Base-by-base conservation (phyloP, 768 basidiomycete genomes). In the Lyophyllum semitale region DNA sequence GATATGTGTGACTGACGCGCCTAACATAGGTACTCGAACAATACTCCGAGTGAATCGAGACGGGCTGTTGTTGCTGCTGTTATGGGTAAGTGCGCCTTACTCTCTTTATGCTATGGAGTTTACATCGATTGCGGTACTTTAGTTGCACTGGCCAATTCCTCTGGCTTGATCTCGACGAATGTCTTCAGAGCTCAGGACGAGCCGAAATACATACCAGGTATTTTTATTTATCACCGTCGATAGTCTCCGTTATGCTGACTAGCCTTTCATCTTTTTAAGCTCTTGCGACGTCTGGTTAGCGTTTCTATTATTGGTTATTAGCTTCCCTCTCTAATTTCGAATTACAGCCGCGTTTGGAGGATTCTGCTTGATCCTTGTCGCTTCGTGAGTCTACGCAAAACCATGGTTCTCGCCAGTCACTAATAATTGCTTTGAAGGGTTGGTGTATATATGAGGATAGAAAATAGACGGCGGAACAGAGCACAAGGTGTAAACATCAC, bases 101-200 rank as follows among this genome's bases (percentile, higher is more conserved):
- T 12, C 23, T 18, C 25, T 27, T 47, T 49, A 13, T 25, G 37
- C n/a, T 12, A 18, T 17, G 42, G 20, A 44, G 26, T 23, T 9
- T 9, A 15, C 27, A 12, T 29, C 33, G 33, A 22, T 41, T 9
- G 15, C 15, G n/a, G 5, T n/a, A 23, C 26, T 18, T 22, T 35
- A 80, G 77, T 80, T 51, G 80, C 75, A 0, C 69, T 80, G 54
- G 78, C 78, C 20, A 80, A 80, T 58, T 73, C 74, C 30, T 70
- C 78, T 50, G 81, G 81, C 22, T 60, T 83, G 12, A 77, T 81
- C 53, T 78, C 78, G 1, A 78, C 78, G 27, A 82, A 83, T 59
- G 78, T 81, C 8, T 82, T 82, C 65, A 72, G 73, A 49, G 75
- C 77, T 9, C 64, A 79, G 61, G 79, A 81, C 55, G 81, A 77